These are phyloP conservation scores for Trichoderma oligosporum DNA, from an alignment of 2,329 filamentous ascomycete genomes.

Conservation along the genomic window DNA sequence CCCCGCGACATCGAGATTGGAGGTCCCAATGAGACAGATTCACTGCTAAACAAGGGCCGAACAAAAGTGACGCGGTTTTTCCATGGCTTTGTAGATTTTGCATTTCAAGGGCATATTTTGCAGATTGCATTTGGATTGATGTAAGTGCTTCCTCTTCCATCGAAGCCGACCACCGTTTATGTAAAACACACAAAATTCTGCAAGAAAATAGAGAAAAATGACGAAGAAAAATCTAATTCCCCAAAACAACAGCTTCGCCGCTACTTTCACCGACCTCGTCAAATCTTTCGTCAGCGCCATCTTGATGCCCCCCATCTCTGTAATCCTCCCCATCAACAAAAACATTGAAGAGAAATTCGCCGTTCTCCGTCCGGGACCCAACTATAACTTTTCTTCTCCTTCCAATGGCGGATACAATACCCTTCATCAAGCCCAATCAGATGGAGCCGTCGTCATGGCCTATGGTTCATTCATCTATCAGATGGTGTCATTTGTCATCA, in stretches of 20 bases:
- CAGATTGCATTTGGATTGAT: slow-evolving; percentile 74
- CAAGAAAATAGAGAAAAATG: neutral
- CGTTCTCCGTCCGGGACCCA: slow-evolving; percentile 56
- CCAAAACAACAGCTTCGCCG: slow-evolving; percentile 56
- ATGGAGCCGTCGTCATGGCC: slow-evolving; percentile 68
- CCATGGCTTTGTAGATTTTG: slow-evolving; percentile 67
- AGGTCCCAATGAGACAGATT: slow-evolving; percentile 29
- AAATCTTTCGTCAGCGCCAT: slow-evolving; percentile 70
- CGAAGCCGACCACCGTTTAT: neutral
- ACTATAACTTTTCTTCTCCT: slow-evolving; percentile 40
- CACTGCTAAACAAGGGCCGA: slow-evolving; percentile 46
- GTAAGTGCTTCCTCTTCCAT: slow-evolving; percentile 39
- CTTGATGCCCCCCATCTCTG: slow-evolving; percentile 63
- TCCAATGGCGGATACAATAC: slow-evolving; percentile 64
- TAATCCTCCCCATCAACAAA: slow-evolving; percentile 64
- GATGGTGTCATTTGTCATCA: slow-evolving; percentile 60
- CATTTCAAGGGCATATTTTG: slow-evolving; percentile 69
- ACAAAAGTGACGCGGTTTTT: slow-evolving; percentile 50
- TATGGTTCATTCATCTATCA: slow-evolving; percentile 65
- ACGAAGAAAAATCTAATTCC: neutral
- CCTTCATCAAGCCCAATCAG: slow-evolving; percentile 61
- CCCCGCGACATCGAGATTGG: slow-evolving; percentile 9
- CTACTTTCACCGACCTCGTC: slow-evolving; percentile 67
- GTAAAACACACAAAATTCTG: neutral
- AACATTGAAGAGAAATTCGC: slow-evolving; percentile 75